phyloP scores from a whole-genome alignment of 2,329 filamentous ascomycete species.

The Paecilomyces variotii region DNA sequence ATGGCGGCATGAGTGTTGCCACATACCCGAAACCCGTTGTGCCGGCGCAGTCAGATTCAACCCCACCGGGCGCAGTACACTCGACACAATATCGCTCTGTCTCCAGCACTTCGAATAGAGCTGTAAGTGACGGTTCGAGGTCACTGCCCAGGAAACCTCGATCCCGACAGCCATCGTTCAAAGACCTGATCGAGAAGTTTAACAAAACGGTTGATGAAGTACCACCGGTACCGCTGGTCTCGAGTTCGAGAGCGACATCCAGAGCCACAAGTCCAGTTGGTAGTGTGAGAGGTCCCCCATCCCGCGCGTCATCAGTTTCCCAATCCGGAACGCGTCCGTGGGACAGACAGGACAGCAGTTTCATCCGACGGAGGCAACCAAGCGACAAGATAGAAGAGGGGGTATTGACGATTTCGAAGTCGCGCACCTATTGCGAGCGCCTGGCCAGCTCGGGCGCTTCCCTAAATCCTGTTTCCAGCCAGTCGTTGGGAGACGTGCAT shows the following conservation, averaged over 20 bases:
- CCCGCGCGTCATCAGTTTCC: slow-evolving; percentile 19
- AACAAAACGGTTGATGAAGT: slow-evolving; percentile 52
- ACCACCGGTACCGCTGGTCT: slow-evolving; percentile 32
- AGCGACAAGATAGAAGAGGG: slow-evolving; percentile 7
- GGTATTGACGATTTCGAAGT: slow-evolving; percentile 2
- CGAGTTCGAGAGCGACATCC: slow-evolving; percentile 24
- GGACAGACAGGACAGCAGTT: slow-evolving; percentile 11
- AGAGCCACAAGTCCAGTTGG: slow-evolving; percentile 28
- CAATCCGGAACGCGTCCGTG: slow-evolving; percentile 4
- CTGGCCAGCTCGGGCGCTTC: neutral
- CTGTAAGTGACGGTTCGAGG: slow-evolving; percentile 10
- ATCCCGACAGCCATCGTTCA: slow-evolving; percentile 60
- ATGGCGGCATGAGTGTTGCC: slow-evolving; percentile 15
- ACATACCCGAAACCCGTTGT: slow-evolving; percentile 7
- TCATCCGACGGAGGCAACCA: slow-evolving; percentile 4
- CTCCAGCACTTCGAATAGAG: slow-evolving; percentile 21
- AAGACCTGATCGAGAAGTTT: slow-evolving; percentile 71
- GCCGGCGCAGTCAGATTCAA: slow-evolving; percentile 16
- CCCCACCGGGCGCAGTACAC: slow-evolving; percentile 14
- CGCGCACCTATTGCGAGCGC: neutral
- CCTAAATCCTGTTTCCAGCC: slow-evolving; percentile 1
- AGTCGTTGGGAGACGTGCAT: slow-evolving; percentile 2
- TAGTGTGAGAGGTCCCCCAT: slow-evolving; percentile 18
- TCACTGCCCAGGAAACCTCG: slow-evolving; percentile 12
- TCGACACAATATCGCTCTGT: slow-evolving; percentile 21